Base-by-base conservation (phyloP, 106 monocot genomes). In the Chionographis japonica region DNA sequence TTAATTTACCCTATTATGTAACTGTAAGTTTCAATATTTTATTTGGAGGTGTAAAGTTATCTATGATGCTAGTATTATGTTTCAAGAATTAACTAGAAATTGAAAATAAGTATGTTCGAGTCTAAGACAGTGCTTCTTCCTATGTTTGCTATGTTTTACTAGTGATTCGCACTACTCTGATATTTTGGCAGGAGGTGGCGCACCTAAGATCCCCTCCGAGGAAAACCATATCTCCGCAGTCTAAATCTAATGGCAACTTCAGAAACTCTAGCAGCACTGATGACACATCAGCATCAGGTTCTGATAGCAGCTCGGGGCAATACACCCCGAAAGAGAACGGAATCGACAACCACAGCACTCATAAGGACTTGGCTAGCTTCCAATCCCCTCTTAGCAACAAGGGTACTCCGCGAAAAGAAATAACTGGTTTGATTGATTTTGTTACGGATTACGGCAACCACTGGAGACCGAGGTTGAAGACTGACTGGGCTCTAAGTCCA, bases 231-330 rank as follows among this genome's bases (percentile, higher is more conserved):
- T 40, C 63, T 49, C 56, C 65, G 20, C 62, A 52, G 42, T 63
- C 39, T 42, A 79, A 81, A 40, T 68, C 71, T 2, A 85, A 68
- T 65, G 79, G 51, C n/a, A 75, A 73, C 46, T 79, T 93, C 37
- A 20, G 56, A 54, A 90, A 80, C 56, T 87, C 85, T 10, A 74
- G 71, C 73, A 98, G 92, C 71, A 83, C 85, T 56, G 92, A 93
- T 77, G 76, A 78, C 11, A 74, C 80, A 61, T 90, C 98, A 11
- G 84, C 72, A 54, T 73, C 84, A 5, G 81, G 87, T 60, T 90
- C 90, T 37, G 90, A 93, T 16, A 83, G 58, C 40, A 80, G 90
- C 63, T 90, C 90, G 38, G 90, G 78, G 52, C 71, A 66, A 70
- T 76, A 83, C 65, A 87, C 85, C 4, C 87, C 87, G 57, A 79